These are phyloP conservation scores for Ilex paraguariensis DNA, from an alignment of 305 asterid species.

Conservation along the genomic window DNA sequence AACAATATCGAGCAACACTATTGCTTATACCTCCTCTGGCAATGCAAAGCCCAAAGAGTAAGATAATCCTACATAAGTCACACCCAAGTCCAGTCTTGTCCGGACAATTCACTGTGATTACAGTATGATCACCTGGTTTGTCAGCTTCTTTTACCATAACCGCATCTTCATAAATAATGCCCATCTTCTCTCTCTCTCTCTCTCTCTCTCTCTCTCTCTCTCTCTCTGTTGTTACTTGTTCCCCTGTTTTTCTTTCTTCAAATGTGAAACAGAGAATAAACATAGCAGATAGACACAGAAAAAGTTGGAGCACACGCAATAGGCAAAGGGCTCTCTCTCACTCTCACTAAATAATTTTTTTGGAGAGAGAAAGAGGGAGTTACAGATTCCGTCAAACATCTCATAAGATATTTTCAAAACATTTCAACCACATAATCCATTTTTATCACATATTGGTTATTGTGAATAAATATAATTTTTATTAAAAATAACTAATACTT, in stretches of 20 bases:
- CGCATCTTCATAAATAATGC: constrained; percentile 55
- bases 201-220: background rate
- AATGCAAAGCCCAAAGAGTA: constrained; percentile 65
- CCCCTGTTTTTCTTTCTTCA: no score
- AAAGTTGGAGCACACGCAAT: background rate
- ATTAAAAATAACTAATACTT: no score
- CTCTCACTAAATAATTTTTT: no score
- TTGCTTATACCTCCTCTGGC: constrained; percentile 56
- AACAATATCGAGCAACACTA: background rate
- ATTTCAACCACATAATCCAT: no score
- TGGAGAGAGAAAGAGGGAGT: no score
- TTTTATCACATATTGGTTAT: no score
- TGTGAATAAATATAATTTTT: no score
- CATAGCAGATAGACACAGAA: constrained; percentile 3
- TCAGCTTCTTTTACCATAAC: constrained; percentile 50
- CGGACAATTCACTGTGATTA: constrained; percentile 64
- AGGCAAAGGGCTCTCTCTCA: no score
- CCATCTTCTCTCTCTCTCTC: constrained; percentile 33
- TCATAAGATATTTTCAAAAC: no score
- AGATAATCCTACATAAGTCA: constrained; percentile 53
- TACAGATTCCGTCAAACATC: no score
- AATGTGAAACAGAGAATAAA: background rate
- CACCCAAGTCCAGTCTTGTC: constrained; percentile 83
- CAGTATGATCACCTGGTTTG: constrained; percentile 33
- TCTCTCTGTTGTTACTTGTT: no score